Evolutionary conservation across 2,329 filamentous ascomycete species (phyloP).

Genomic region (Didymosphaeria variabile): DNA sequence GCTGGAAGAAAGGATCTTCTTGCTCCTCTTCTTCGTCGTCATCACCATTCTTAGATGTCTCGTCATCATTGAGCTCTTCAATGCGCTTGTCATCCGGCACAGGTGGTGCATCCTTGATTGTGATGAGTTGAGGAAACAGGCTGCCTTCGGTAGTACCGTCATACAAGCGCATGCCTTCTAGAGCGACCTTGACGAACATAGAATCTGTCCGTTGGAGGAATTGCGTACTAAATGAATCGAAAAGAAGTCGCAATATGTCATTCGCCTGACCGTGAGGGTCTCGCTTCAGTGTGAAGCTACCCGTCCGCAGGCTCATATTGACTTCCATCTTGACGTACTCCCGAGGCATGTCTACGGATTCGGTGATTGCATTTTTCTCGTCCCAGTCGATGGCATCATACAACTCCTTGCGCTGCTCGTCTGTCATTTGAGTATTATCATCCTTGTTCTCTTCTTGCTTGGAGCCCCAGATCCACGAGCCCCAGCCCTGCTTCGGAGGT

Average conservation of each 20-base stretch:
- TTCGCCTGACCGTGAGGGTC: conserved; percentile 79
- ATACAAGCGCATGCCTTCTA: conserved; percentile 92
- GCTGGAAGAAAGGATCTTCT: conserved; percentile 85
- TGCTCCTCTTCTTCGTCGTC: conserved; percentile 58
- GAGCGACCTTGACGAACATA: conserved; percentile 83
- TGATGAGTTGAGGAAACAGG: conserved; percentile 92
- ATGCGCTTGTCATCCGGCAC: conserved; percentile 61
- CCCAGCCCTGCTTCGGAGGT: conserved; percentile 83
- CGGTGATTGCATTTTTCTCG: conserved; percentile 88
- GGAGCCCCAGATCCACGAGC: conserved; percentile 86
- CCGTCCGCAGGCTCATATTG: conserved; percentile 91
- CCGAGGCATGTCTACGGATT: conserved; percentile 86
- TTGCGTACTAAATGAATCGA: conserved; percentile 93
- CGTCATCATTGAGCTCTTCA: conserved; percentile 59
- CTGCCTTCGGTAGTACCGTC: conserved; percentile 94
- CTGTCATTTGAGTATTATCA: conserved; percentile 87
- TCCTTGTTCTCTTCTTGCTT: conserved; percentile 70
- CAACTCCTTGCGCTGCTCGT: conserved; percentile 94
- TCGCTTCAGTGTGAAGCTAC: conserved; percentile 92
- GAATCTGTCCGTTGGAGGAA: conserved; percentile 91
- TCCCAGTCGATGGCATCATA: conserved; percentile 99
- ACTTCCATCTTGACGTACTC: conserved; percentile 94
- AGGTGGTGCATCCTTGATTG: conserved; percentile 84
- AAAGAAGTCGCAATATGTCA: conserved; percentile 89
- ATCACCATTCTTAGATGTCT: conserved; percentile 57